These are phyloP conservation scores for Bretschneidera sinensis DNA, from an alignment of 345 rosid genomes.

Conservation along the genomic window DNA sequence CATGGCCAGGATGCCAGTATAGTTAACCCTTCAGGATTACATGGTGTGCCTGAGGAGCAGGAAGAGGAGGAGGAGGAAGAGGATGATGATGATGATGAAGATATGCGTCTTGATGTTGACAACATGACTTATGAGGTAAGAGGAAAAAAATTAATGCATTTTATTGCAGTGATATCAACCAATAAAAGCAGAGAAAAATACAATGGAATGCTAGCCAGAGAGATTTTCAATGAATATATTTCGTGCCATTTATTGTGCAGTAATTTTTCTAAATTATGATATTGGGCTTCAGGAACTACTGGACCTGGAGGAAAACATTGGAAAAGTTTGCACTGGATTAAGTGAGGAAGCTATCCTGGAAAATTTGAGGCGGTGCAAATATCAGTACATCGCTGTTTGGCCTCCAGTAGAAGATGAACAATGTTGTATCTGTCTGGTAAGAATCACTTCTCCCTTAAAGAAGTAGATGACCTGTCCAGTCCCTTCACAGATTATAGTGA, in stretches of 20 bases:
- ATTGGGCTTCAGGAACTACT: slow-evolving; percentile 23
- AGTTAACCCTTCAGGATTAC: slow-evolving; percentile 5
- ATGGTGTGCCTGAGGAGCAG: background rate
- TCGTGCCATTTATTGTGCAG: background rate
- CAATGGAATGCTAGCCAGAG: no score
- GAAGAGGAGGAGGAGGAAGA: background rate
- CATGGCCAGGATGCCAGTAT: slow-evolving; percentile 19
- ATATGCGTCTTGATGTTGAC: slow-evolving; percentile 27
- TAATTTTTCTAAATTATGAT: background rate
- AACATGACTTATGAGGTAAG: slow-evolving; percentile 36
- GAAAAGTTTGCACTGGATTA: slow-evolving; percentile 22
- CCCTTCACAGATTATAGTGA: background rate
- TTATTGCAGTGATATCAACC: background rate
- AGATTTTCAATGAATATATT: no score
- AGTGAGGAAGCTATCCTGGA: slow-evolving; percentile 18
- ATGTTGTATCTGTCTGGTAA: slow-evolving; percentile 46
- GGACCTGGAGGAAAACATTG: slow-evolving; percentile 26
- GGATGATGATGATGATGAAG: background rate
- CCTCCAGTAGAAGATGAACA: slow-evolving; percentile 3
- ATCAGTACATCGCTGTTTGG: no score
- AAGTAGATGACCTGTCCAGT: background rate
- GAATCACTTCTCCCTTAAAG: background rate
- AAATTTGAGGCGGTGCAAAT: slow-evolving; percentile 12
- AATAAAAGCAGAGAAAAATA: no score
- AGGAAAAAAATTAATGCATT: background rate